Percentiles rank a stretch among this genome's conserved stretches.
Evolutionary conservation across 345 rosid species (phyloP).

Genomic region (Limnanthes douglasii): DNA sequence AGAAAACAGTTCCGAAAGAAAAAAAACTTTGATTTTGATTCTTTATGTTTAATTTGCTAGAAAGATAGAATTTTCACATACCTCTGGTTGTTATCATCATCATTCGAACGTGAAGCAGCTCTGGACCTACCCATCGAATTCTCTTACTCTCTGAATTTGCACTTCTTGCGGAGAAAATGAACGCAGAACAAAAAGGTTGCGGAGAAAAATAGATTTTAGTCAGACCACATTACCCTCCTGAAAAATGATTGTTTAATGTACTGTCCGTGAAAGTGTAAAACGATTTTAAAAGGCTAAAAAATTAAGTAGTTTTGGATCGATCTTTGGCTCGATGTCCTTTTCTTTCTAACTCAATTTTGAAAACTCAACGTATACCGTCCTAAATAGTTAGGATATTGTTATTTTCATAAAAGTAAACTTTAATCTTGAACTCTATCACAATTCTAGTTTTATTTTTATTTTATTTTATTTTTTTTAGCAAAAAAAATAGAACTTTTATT

Average conservation of each 20-base stretch:
- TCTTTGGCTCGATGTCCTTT: background rate
- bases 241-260: no score
- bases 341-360: constrained; percentile 4
- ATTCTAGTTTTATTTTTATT: no score
- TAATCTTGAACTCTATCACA: no score
- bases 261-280: no score
- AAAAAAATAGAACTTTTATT: no score
- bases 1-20: background rate
- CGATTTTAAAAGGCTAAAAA: background rate
- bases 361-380: no score
- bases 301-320: background rate
- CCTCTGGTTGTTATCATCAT: constrained; percentile 33
- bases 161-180: constrained; percentile 8
- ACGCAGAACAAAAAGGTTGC: background rate
- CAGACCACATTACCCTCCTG: no score
- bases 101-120: constrained; percentile 22
- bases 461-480: no score
- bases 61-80: constrained; percentile 10
- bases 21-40: background rate
- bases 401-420: no score
- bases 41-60: background rate
- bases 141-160: constrained; percentile 17
- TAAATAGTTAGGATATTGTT: no score
- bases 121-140: constrained; percentile 37
- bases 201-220: no score